Evolutionary conservation across 2,329 filamentous ascomycete species (phyloP).

Genomic region (Aaosphaeria pasadenensis): DNA sequence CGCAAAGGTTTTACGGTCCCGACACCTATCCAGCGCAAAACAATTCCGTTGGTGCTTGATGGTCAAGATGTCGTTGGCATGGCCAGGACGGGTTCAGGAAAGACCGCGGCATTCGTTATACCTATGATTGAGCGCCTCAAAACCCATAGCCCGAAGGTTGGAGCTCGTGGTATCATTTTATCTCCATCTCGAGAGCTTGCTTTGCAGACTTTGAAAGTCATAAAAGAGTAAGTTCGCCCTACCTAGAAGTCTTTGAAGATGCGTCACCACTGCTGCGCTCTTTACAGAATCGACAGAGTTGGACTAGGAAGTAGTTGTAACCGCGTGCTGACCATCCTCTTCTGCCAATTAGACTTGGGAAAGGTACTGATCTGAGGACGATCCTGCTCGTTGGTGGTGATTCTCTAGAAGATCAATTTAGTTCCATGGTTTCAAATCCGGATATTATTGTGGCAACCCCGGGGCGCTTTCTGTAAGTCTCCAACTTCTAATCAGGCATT

Average conservation of each 20-base stretch:
- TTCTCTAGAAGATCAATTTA: slow-evolving; percentile 59
- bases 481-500: too few relatives aligned
- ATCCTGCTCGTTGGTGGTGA: slow-evolving; percentile 82
- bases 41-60: slow-evolving; percentile 86
- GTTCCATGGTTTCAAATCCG: slow-evolving; percentile 87
- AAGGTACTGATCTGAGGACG: slow-evolving; percentile 87
- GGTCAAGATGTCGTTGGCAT: slow-evolving; percentile 97
- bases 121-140: slow-evolving; percentile 96
- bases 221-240: slow-evolving; percentile 63
- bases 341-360: slow-evolving; percentile 53
- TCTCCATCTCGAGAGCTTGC: slow-evolving; percentile 93
- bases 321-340: too few relatives aligned
- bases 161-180: slow-evolving; percentile 80
- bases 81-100: slow-evolving; percentile 97
- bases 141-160: slow-evolving; percentile 80
- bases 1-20: slow-evolving; percentile 95
- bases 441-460: slow-evolving; percentile 98
- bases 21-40: slow-evolving; percentile 95
- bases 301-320: too few relatives aligned
- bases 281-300: too few relatives aligned
- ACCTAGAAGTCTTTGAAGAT: too few relatives aligned
- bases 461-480: slow-evolving; percentile 70
- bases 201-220: slow-evolving; percentile 90
- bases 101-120: slow-evolving; percentile 96
- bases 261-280: too few relatives aligned